Percentiles rank a stretch among this genome's conserved stretches.
Evolutionary conservation across 1,284 basidiomycete genomes (phyloP).

Genomic region (Cryptococcus sp.): DNA sequence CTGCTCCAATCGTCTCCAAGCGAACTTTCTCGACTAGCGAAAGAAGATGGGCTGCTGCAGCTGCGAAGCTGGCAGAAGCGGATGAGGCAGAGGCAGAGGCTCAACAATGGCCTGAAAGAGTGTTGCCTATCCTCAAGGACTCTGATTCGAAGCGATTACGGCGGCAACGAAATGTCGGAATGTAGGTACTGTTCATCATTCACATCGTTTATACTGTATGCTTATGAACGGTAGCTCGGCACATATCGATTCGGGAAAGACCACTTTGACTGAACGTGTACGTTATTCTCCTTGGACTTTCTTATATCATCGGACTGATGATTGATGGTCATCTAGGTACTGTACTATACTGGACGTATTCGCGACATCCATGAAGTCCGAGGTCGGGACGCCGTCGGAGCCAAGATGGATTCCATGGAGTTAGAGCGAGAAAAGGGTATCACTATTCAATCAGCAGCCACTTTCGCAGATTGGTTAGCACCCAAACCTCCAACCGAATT

Average conservation of each 20-base stretch:
- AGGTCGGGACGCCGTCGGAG: constrained; percentile 91
- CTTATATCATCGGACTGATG: not conserved
- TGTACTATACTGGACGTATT: constrained; percentile 96
- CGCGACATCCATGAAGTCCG: constrained; percentile 97
- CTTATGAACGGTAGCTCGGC: constrained; percentile 60
- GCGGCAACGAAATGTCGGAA: constrained; percentile 53
- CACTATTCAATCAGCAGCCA: constrained; percentile 98
- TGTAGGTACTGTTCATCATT: constrained; percentile 33
- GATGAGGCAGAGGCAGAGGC: constrained; percentile 17
- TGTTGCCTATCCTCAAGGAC: constrained; percentile 40
- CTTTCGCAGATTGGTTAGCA: constrained; percentile 95
- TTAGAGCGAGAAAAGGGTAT: constrained; percentile 98
- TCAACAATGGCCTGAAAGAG: constrained; percentile 38
- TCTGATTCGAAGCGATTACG: constrained; percentile 38
- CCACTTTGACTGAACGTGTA: constrained; percentile 96
- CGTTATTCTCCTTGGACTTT: constrained; percentile 4
- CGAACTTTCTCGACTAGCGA: not conserved
- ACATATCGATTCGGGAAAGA: constrained; percentile 97
- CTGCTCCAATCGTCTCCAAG: not conserved
- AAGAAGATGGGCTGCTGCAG: constrained; percentile 24
- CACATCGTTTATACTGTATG: not conserved
- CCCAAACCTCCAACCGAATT: constrained; percentile 55
- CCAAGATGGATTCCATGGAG: constrained; percentile 99
- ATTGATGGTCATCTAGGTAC: constrained; percentile 29
- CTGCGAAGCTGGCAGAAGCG: constrained; percentile 25